Evolutionary conservation across 2,329 filamentous ascomycete species (phyloP), one percentile per base, ranked within the genome.

Genomic region (Talaromyces verruculosus): DNA sequence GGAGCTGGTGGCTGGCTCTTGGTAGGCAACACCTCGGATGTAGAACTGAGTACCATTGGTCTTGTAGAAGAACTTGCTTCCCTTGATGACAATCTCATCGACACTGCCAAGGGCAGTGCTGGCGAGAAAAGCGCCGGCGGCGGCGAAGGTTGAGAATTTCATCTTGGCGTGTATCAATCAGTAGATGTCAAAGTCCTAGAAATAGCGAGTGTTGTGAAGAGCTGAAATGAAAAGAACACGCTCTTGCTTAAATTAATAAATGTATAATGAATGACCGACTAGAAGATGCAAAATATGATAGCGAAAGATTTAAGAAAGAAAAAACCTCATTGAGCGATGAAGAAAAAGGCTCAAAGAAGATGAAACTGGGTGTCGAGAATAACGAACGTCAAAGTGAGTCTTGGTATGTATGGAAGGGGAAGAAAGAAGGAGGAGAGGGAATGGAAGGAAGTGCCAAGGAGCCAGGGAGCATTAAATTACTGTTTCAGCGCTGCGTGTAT

Each of bases 21-120:
- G 95, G 83, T 99, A 99, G 71, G 95, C 95, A 72, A 99, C 85
- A 82, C 95, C 95, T 80, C 90, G 92, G 79, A 98, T 92, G 84
- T 88, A 96, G 81, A 91, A 91, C 81, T 91, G 86, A 28, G 88
- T 89, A 73, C 89, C 89, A 78, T 89, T 91, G 78, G 89, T 91
- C 79, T 91, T 85, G 84, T 91, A 93, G 85, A 96, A 97, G 85
- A 97, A 94, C 81, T 95, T 93, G 76, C 87, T 87, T 72, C 91
- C 89, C 86, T 89, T 71, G 30, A 63, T 28, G 35, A 84, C 80
- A 69, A 86, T 85, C 30, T 81, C 76, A 68, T 84, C 65, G 64
- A 90, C 78, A 69, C 85, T 84, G 63, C 87, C 86, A 62, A 81
- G 73, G 69, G 80, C 80, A 71, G 74, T 75, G 69, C 81, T 78